Conservation (phyloP, 2,329 filamentous ascomycete species). For the Pezicula radicicola region DNA sequence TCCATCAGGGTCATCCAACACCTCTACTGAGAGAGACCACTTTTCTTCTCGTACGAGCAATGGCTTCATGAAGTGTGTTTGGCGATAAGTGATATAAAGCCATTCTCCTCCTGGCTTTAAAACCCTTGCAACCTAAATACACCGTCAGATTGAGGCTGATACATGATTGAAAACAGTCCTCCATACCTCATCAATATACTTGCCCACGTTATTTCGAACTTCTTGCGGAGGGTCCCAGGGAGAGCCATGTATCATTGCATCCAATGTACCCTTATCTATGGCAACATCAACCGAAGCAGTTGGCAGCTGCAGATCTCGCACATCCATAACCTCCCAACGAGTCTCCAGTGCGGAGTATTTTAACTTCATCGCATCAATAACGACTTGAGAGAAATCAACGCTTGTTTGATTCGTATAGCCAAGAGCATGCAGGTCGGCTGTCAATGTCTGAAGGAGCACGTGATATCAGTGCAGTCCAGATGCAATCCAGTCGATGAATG, state of each 20-base stretch:
- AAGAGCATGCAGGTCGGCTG: constrained; percentile 40
- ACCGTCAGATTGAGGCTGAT: not conserved
- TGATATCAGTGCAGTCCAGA: not conserved
- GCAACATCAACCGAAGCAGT: constrained; percentile 47
- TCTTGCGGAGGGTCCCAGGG: constrained; percentile 49
- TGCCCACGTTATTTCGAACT: constrained; percentile 42
- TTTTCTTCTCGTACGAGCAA: constrained; percentile 32
- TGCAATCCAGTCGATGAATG: too few species aligned
- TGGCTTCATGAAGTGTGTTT: constrained; percentile 51
- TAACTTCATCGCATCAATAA: constrained; percentile 48
- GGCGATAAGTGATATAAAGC: constrained; percentile 51
- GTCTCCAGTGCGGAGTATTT: constrained; percentile 33
- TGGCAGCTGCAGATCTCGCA: constrained; percentile 45
- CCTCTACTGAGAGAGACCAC: too few species aligned
- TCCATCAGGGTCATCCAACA: too few species aligned
- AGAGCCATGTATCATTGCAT: constrained; percentile 53
- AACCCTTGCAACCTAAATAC: constrained; percentile 39
- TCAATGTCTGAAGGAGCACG: constrained; percentile 40
- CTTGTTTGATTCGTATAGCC: constrained; percentile 52
- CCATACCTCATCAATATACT: constrained; percentile 47
- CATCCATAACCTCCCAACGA: constrained; percentile 45
- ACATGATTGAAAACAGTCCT: not conserved
- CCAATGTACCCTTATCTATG: constrained; percentile 55
- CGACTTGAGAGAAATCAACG: constrained; percentile 53
- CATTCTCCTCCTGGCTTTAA: constrained; percentile 45